phyloP scores from a whole-genome alignment of 176 grass and related monocot genomes.

The Ananas comosus region DNA sequence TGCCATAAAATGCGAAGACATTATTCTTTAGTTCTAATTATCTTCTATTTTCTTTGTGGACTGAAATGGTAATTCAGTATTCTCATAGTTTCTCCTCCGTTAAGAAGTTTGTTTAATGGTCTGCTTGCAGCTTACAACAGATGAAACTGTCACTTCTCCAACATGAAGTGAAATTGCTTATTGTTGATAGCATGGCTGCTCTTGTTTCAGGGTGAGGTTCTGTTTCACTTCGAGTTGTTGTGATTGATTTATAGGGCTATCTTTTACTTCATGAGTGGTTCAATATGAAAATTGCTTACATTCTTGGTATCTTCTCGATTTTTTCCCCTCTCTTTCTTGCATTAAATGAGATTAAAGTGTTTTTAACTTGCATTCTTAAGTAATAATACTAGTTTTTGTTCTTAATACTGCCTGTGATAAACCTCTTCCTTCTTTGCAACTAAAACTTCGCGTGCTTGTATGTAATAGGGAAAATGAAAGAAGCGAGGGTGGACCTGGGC shows the following conservation, averaged over 20 bases:
- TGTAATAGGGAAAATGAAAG: constrained; percentile 55
- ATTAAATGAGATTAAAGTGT: neutral
- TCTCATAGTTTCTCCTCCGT: neutral
- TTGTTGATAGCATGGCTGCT: constrained; percentile 95
- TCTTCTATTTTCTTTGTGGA: neutral
- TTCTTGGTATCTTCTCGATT: no score
- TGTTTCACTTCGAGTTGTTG: constrained; percentile 8
- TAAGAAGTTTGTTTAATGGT: constrained; percentile 3
- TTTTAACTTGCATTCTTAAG: neutral
- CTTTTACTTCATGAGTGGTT: neutral
- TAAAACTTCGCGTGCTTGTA: constrained; percentile 4
- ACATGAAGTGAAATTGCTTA: constrained; percentile 85
- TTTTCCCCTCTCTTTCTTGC: no score
- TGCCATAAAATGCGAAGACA: neutral
- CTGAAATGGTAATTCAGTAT: neutral
- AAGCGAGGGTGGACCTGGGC: constrained; percentile 28
- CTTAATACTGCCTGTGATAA: neutral
- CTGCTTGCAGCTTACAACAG: constrained; percentile 66
- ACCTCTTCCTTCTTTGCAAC: neutral
- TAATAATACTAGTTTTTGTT: neutral
- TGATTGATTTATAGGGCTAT: neutral
- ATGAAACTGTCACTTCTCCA: constrained; percentile 79
- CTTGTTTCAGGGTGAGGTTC: constrained; percentile 45
- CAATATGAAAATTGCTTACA: no score
- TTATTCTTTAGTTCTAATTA: neutral